Evolutionary conservation across 2,329 filamentous ascomycete species (phyloP), one percentile per base, ranked within the genome.

Genomic region (Colletotrichum siamense): DNA sequence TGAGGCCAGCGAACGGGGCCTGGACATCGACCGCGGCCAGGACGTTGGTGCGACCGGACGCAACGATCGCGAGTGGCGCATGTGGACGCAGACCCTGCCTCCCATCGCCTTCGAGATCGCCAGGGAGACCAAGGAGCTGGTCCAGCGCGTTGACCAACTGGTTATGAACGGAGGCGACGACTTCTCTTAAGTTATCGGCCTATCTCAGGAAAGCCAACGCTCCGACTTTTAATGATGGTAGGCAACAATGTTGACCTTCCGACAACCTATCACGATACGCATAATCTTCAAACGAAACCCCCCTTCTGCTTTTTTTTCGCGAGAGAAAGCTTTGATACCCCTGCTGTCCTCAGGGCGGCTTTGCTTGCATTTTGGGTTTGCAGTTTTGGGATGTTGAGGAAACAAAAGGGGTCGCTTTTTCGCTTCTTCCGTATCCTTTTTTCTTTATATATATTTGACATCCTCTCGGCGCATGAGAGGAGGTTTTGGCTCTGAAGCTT

Each of bases 71-170:
- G 89, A 91, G 78, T 92, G 91, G 91, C 88, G 88, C 77, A 88
- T 89, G 81, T 93, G 94, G 88, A 93, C 91, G 71, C 92, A 94
- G 83, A 93, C 91, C 32, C 86, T 98, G 67, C 95, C 95, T 13
- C 95, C 95, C 3, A 92, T 97, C 79, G 95, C 95, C n/a, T 98
- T 98, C 84, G 94, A 95, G 84, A 94, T 96, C 82, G 95, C 94
- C 8, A 90, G 94, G 76, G 94, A 96, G 84, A 94, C 94, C 68
- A 97, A 96, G 87, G 95, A 95, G 82, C 86, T 95, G 76, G 84
- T 84, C 28, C 86, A 88, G 78, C 82, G 82, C n/a, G 82, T 89
- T 13, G 87, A 86, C 71, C 82, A 83, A 79, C 79, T 87, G 70
- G 82, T 81, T 30, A 78, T 83, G 77, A 81, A 83, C 30, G 82